phyloP scores from a whole-genome alignment of 805 yeast genomes.

The Ogataea methanolica region DNA sequence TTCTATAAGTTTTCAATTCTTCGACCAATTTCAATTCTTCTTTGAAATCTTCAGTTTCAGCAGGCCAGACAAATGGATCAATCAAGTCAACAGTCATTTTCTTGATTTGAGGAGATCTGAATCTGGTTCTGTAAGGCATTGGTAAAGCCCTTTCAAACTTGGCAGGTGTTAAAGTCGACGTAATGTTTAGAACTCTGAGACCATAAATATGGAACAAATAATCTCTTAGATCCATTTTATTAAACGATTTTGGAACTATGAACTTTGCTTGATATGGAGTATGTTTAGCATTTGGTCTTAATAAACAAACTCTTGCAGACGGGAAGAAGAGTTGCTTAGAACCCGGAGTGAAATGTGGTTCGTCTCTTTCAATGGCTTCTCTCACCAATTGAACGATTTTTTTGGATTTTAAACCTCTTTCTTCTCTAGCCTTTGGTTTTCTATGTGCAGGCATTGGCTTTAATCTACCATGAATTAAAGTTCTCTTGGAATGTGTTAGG shows the following conservation, averaged over 20 bases:
- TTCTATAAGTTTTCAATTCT: slow-evolving; percentile 49
- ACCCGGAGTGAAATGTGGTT: slow-evolving; percentile 82
- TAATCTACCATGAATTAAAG: slow-evolving; percentile 25
- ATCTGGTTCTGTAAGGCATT: slow-evolving; percentile 57
- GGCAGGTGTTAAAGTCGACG: slow-evolving; percentile 79
- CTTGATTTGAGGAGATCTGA: slow-evolving; percentile 75
- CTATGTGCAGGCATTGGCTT: slow-evolving; percentile 25
- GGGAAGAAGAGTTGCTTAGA: slow-evolving; percentile 77
- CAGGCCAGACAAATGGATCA: slow-evolving; percentile 96
- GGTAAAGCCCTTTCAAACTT: slow-evolving; percentile 54
- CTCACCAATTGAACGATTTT: slow-evolving; percentile 25
- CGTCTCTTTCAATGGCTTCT: slow-evolving; percentile 53
- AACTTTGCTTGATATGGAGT: slow-evolving; percentile 97
- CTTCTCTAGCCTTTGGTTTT: slow-evolving; percentile 13
- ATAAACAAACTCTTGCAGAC: slow-evolving; percentile 69
- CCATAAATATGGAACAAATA: slow-evolving; percentile 89
- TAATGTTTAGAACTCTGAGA: slow-evolving; percentile 79
- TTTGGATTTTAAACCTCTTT: slow-evolving; percentile 25
- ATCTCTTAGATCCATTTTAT: slow-evolving; percentile 91
- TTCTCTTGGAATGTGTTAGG: slow-evolving; percentile 15
- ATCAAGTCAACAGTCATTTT: slow-evolving; percentile 97
- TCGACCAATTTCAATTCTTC: slow-evolving; percentile 31
- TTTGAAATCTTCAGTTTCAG: slow-evolving; percentile 33
- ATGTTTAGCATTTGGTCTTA: slow-evolving; percentile 93
- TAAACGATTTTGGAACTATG: slow-evolving; percentile 88